These are phyloP conservation scores for Mixia osmundae DNA, from an alignment of 1,284 basidiomycete species.

Conservation along the genomic window DNA sequence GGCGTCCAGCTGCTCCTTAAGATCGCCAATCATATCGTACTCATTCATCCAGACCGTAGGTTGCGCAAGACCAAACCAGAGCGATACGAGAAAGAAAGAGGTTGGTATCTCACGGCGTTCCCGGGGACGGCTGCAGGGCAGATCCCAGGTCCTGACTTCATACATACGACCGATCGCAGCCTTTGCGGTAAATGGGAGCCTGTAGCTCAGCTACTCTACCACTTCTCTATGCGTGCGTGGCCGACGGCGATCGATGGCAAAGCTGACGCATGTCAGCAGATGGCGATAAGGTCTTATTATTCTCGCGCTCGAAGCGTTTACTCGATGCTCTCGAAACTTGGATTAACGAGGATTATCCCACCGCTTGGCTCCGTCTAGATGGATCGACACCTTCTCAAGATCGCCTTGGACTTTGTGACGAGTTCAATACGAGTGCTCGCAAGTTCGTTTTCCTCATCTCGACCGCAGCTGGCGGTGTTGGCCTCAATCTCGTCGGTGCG, in stretches of 20 bases:
- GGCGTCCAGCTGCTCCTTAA: conserved; percentile 57
- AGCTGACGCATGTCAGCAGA: too few relatives aligned
- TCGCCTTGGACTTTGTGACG: conserved; percentile 48
- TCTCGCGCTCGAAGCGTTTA: conserved; percentile 61
- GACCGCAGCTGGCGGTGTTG: conserved; percentile 43
- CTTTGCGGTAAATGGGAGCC: conserved; percentile 77
- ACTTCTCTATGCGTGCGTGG: too few relatives aligned
- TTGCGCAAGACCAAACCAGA: too few relatives aligned
- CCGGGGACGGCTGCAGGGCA: too few relatives aligned
- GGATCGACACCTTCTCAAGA: conserved; percentile 30
- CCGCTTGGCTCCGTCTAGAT: conserved; percentile 44
- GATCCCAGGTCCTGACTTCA: too few relatives aligned
- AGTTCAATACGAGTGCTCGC: conserved; percentile 35
- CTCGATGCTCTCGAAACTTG: conserved; percentile 53
- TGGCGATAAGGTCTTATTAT: conserved; percentile 38
- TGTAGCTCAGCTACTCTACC: conserved; percentile 37
- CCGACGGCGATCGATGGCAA: too few relatives aligned
- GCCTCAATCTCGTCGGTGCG: conserved; percentile 44
- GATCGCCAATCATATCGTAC: conserved; percentile 55
- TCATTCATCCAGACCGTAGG: conserved; percentile 63
- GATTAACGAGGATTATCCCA: too few relatives aligned
- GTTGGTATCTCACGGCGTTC: too few relatives aligned
- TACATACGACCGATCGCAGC: too few relatives aligned
- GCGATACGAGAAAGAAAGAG: too few relatives aligned
- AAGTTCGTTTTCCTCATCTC: conserved; percentile 56